phyloP scores from a whole-genome alignment of 2,329 filamentous ascomycete genomes.

The Cyphellophora attinorum region DNA sequence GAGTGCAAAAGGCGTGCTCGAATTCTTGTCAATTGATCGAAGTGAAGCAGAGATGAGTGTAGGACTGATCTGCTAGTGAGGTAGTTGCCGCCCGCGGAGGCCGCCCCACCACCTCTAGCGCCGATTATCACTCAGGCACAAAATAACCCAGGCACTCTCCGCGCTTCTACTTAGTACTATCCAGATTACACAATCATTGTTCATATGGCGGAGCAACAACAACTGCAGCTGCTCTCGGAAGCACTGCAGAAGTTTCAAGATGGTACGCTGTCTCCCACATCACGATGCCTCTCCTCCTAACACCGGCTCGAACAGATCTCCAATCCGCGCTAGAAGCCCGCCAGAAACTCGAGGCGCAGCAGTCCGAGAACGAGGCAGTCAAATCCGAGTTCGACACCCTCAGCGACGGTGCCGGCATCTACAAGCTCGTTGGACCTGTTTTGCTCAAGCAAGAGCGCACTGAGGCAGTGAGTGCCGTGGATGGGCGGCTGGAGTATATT shows the following conservation, averaged over 20 bases:
- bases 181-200: neutral
- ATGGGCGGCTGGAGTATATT: slow-evolving; percentile 85
- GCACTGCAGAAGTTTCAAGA: slow-evolving; percentile 81
- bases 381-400: slow-evolving; percentile 70
- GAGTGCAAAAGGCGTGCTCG: no score
- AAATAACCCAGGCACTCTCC: neutral
- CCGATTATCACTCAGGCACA: slow-evolving; percentile 2
- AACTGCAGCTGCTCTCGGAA: slow-evolving; percentile 73
- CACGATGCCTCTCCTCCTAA: slow-evolving; percentile 3
- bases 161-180: neutral
- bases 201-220: slow-evolving; percentile 63
- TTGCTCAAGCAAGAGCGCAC: slow-evolving; percentile 87
- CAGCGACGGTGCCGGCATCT: slow-evolving; percentile 76
- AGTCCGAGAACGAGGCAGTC: slow-evolving; percentile 83
- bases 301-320: slow-evolving; percentile 52
- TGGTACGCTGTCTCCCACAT: slow-evolving; percentile 41
- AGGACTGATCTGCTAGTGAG: no score
- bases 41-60: no score
- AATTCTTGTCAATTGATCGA: no score
- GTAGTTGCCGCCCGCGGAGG: neutral
- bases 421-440: slow-evolving; percentile 89
- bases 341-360: slow-evolving; percentile 85
- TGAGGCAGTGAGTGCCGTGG: slow-evolving; percentile 84
- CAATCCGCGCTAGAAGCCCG: slow-evolving; percentile 65
- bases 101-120: neutral